Conservation (phyloP, 768 basidiomycete genomes). For the Naematelia aurantialba region DNA sequence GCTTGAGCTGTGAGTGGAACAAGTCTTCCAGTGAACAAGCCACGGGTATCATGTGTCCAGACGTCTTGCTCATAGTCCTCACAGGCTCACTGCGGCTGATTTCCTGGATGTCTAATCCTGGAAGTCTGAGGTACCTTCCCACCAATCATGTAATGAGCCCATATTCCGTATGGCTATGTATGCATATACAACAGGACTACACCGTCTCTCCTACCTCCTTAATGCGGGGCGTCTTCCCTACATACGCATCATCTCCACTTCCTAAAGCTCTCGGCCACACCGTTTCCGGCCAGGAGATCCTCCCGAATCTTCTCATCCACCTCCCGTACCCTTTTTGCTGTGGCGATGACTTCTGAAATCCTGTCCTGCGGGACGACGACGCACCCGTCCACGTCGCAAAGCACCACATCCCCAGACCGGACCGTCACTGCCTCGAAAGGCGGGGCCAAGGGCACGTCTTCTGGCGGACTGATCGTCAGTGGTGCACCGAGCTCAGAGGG, state of each 20-base stretch:
- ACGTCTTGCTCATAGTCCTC: not conserved
- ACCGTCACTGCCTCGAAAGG: constrained; percentile 57
- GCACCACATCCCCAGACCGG: constrained; percentile 71
- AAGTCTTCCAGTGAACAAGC: no score
- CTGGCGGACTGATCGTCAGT: constrained; percentile 54
- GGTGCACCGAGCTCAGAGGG: constrained; percentile 71
- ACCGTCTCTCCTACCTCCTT: no score
- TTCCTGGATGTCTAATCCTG: constrained; percentile 29
- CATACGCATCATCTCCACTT: constrained; percentile 57
- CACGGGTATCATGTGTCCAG: not conserved
- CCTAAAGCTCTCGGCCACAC: constrained; percentile 73
- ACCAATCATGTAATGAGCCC: not conserved
- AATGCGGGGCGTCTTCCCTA: constrained; percentile 47
- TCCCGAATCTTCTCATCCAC: constrained; percentile 68
- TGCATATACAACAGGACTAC: constrained; percentile 10
- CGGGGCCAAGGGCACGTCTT: constrained; percentile 52
- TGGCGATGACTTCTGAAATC: constrained; percentile 58
- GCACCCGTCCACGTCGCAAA: constrained; percentile 87
- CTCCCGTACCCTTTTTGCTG: constrained; percentile 60
- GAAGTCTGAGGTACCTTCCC: not conserved
- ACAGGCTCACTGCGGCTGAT: constrained; percentile 34
- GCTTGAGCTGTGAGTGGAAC: constrained; percentile 70
- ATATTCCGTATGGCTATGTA: constrained; percentile 5
- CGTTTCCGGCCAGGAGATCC: constrained; percentile 71
- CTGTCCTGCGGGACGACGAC: constrained; percentile 67